Conservation (phyloP, 306 rosid species). For the Rosa chinensis region DNA sequence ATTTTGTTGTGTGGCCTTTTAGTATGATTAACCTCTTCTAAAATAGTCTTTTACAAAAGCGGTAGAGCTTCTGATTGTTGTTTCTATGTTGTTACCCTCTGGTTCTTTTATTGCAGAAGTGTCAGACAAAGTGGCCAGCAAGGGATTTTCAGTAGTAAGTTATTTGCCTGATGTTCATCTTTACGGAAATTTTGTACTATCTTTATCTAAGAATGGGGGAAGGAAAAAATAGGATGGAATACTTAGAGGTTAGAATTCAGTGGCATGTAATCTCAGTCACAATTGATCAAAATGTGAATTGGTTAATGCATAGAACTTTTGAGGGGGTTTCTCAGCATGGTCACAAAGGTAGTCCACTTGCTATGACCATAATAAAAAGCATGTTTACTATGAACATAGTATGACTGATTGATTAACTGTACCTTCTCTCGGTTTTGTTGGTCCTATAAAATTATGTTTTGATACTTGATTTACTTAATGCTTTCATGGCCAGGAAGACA, state of each 20-base stretch:
- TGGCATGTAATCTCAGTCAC: background rate
- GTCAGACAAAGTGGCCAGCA: slow-evolving; percentile 49
- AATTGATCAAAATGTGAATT: background rate
- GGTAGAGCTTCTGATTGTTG: too few relatives aligned
- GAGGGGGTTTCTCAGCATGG: too few relatives aligned
- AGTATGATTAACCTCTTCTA: too few relatives aligned
- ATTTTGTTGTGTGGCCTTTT: too few relatives aligned
- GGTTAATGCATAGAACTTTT: background rate
- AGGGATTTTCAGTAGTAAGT: slow-evolving; percentile 65
- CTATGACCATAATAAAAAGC: too few relatives aligned
- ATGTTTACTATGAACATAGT: background rate
- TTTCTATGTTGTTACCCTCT: background rate
- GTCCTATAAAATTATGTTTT: background rate
- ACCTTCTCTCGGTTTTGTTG: slow-evolving; percentile 14
- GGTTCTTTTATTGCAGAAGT: slow-evolving; percentile 49
- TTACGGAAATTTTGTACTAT: background rate
- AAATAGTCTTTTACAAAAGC: too few relatives aligned
- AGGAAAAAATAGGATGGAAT: background rate
- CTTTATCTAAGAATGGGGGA: background rate
- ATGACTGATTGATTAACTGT: background rate
- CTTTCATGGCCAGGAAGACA: slow-evolving; percentile 64
- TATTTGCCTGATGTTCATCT: background rate
- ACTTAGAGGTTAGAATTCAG: background rate
- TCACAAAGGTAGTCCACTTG: too few relatives aligned
- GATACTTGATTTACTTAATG: slow-evolving; percentile 7